A percentile compares a stretch with the other conserved stretches of the same genome.
These are phyloP conservation scores for Peronospora belbahrii DNA, from an alignment of 352 stramenopile species.

Conservation along the genomic window DNA sequence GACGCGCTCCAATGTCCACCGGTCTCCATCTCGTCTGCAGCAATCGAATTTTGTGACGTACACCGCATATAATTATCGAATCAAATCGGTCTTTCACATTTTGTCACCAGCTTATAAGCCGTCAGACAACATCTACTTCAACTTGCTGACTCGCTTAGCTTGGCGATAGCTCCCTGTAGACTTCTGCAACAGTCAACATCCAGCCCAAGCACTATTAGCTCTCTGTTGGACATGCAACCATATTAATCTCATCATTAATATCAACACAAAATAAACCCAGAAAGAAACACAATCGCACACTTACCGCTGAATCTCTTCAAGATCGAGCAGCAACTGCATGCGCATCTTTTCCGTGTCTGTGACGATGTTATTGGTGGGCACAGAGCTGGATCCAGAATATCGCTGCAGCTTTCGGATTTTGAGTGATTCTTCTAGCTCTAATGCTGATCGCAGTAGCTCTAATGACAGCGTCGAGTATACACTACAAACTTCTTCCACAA, in stretches of 20 bases:
- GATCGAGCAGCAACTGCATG: constrained; percentile 65
- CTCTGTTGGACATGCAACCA: constrained; percentile 22
- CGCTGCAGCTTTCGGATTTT: constrained; percentile 83
- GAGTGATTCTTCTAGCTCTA: constrained; percentile 81
- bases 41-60: neutral
- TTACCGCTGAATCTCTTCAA: constrained; percentile 66
- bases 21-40: neutral
- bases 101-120: constrained; percentile 23
- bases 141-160: constrained; percentile 7
- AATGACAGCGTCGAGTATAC: constrained; percentile 57
- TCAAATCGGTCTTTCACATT: neutral
- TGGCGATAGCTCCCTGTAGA: constrained; percentile 18
- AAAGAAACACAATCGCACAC: neutral
- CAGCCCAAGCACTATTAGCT: constrained; percentile 42
- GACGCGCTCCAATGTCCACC: constrained; percentile 10
- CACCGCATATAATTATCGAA: constrained; percentile 20
- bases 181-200: constrained; percentile 29
- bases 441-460: constrained; percentile 66
- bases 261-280: neutral
- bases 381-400: constrained; percentile 21
- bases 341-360: constrained; percentile 86
- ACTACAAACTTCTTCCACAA: constrained; percentile 53
- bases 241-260: constrained; percentile 4
- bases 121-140: constrained; percentile 21
- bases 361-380: constrained; percentile 21